Evolutionary conservation across 306 rosid genomes (phyloP), one percentile per base, ranked within the genome.

Genomic region (Casuarina cunninghamiana): DNA sequence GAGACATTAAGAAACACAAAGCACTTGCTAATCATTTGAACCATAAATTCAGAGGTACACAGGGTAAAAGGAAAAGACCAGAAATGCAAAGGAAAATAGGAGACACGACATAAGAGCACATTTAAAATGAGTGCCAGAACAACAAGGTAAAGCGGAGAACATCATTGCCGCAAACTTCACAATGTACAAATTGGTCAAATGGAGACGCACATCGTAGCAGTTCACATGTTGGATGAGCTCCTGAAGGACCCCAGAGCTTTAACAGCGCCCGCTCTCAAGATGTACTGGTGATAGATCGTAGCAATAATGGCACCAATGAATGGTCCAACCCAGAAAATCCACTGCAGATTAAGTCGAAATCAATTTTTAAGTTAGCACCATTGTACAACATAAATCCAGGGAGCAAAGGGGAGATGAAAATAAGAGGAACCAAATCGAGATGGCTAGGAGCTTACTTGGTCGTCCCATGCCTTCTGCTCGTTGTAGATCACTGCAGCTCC

Each of bases 241-340:
- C 85, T 86, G 78, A 75, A 81, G 6, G 89, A 86, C 43, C 87
- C 82, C 1, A 81, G 72, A 38, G 89, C 80, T 77, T 81, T 86
- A n/a, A 55, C 82, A 11, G 87, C 89, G 9, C 58, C 84, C 2
- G 87, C 89, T 62, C 89, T 79, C 79, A 83, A 37, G 26, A 86
- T 57, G 76, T 37, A 72, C 51, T 83, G 89, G 65, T 86, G 78
- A 69, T 86, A 83, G 16, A 86, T 4, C 10, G 87, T 82, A 51
- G 89, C 89, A 72, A 86, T 86, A n/a, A 87, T 80, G 6, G 89
- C 81, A 3, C 89, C 87, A 6, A 80, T 78, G 57, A 86, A 84
- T 41, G 87, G 87, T 57, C 84, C 87, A 16, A 80, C 84, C 87
- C 84, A 84, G 71, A 84, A 80, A 61, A 84, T 77, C 87, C 87